Evolutionary conservation across 1,284 basidiomycete species (phyloP).

Genomic region (Spongispora temasekensis): DNA sequence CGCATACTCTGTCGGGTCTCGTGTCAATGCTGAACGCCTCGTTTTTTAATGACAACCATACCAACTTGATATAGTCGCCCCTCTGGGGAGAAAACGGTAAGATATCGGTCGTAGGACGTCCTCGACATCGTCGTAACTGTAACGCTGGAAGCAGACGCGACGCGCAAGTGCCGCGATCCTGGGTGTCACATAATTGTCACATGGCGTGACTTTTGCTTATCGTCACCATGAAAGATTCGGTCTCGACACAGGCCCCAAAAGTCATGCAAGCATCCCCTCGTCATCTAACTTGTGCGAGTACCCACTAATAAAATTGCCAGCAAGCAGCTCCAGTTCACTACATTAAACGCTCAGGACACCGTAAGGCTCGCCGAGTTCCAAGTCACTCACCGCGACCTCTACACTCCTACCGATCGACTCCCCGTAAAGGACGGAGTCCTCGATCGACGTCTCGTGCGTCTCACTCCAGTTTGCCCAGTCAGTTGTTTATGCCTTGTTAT

Average conservation of each 20-base stretch:
- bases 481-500: slow-evolving; percentile 4
- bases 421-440: slow-evolving; percentile 92
- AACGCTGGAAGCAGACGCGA: slow-evolving; percentile 35
- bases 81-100: slow-evolving; percentile 94
- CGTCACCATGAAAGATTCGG: slow-evolving; percentile 77
- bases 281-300: not conserved
- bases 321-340: slow-evolving; percentile 93
- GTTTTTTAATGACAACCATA: slow-evolving; percentile 43
- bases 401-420: slow-evolving; percentile 75
- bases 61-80: slow-evolving; percentile 97
- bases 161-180: slow-evolving; percentile 55
- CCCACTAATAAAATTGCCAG: slow-evolving; percentile 44
- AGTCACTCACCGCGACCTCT: slow-evolving; percentile 88
- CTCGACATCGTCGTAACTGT: slow-evolving; percentile 62
- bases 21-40: slow-evolving; percentile 1
- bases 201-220: slow-evolving; percentile 15
- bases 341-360: slow-evolving; percentile 90
- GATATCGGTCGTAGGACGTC: slow-evolving; percentile 84
- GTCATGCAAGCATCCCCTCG: slow-evolving; percentile 68
- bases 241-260: slow-evolving; percentile 87
- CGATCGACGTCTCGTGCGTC: slow-evolving; percentile 82
- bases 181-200: slow-evolving; percentile 23
- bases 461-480: slow-evolving; percentile 1
- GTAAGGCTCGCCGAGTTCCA: slow-evolving; percentile 95
- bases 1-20: slow-evolving; percentile 79